Evolutionary conservation across 768 basidiomycete genomes (phyloP).

Genomic region (Baorangia bicolor): DNA sequence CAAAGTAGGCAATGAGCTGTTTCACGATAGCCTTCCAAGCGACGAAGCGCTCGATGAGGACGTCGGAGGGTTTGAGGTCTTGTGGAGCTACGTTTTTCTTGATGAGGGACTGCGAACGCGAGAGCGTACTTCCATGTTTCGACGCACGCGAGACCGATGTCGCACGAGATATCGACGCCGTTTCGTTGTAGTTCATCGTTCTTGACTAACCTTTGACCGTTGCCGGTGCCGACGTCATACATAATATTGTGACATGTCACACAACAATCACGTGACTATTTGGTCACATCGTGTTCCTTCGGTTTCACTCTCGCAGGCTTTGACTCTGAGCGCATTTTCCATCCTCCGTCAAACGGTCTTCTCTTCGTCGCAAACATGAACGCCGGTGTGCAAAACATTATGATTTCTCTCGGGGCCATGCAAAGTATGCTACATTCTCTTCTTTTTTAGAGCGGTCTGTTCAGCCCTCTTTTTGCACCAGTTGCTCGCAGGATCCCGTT

Average conservation of each 20-base stretch:
- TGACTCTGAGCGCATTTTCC: no score
- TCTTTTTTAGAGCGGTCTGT: not conserved
- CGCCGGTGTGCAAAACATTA: slow-evolving; percentile 75
- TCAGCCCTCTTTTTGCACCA: slow-evolving; percentile 31
- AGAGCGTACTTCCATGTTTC: slow-evolving; percentile 68
- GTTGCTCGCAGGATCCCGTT: slow-evolving; percentile 92
- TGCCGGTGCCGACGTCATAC: slow-evolving; percentile 26
- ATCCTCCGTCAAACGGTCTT: slow-evolving; percentile 15
- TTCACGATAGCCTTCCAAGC: slow-evolving; percentile 98
- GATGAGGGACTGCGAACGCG: slow-evolving; percentile 83
- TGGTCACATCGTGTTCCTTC: not conserved
- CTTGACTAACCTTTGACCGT: not conserved
- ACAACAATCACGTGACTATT: slow-evolving; percentile 9
- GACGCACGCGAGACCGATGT: slow-evolving; percentile 68
- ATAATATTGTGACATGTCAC: slow-evolving; percentile 20
- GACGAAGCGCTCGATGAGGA: slow-evolving; percentile 92
- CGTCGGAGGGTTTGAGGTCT: slow-evolving; percentile 89
- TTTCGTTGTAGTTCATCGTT: slow-evolving; percentile 42
- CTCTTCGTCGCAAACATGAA: slow-evolving; percentile 51
- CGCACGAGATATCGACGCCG: slow-evolving; percentile 59
- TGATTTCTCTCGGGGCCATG: slow-evolving; percentile 92
- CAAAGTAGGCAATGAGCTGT: slow-evolving; percentile 91
- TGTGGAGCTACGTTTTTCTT: slow-evolving; percentile 91
- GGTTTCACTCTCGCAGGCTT: not conserved
- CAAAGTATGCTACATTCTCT: slow-evolving; percentile 51